A percentile compares a stretch with the other conserved stretches of the same genome.
Evolutionary conservation across 177 flowering plant species (phyloP).

Genomic region (Telopea speciosissima): DNA sequence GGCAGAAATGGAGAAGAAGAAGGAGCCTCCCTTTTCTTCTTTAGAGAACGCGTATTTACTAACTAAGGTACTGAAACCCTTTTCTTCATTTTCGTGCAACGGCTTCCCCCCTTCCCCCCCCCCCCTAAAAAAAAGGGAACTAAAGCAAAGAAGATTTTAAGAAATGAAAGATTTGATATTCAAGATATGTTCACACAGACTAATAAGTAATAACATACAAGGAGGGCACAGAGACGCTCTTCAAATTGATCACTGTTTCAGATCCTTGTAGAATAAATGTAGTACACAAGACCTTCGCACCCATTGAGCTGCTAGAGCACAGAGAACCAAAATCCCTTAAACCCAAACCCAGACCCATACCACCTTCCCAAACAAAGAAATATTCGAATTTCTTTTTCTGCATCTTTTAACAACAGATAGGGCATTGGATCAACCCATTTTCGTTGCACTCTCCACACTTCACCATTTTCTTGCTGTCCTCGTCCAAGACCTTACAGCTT

Average conservation of each 20-base stretch:
- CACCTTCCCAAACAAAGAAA: neutral
- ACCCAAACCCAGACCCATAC: neutral
- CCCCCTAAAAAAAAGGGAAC: too few species aligned
- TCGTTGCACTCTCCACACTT: neutral
- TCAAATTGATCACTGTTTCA: neutral
- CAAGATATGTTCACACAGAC: neutral
- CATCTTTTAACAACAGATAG: neutral
- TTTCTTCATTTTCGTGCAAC: too few species aligned
- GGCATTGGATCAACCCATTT: neutral
- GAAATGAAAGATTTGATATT: too few species aligned
- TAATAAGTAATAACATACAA: neutral
- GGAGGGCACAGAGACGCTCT: neutral
- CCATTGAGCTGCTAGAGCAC: too few species aligned
- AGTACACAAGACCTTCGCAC: neutral
- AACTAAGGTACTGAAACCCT: too few species aligned
- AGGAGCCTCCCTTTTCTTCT: too few species aligned
- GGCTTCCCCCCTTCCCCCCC: too few species aligned
- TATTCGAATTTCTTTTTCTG: neutral
- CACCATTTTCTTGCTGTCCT: neutral
- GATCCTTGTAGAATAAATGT: neutral
- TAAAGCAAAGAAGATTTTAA: too few species aligned
- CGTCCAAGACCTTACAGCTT: slow-evolving; percentile 45
- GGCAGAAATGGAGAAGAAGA: too few species aligned
- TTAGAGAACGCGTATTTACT: too few species aligned
- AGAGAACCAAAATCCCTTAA: neutral